Percentiles rank a stretch among this genome's conserved stretches.
Conservation (phyloP, 2,329 filamentous ascomycete species). For the Nemania serpens region DNA sequence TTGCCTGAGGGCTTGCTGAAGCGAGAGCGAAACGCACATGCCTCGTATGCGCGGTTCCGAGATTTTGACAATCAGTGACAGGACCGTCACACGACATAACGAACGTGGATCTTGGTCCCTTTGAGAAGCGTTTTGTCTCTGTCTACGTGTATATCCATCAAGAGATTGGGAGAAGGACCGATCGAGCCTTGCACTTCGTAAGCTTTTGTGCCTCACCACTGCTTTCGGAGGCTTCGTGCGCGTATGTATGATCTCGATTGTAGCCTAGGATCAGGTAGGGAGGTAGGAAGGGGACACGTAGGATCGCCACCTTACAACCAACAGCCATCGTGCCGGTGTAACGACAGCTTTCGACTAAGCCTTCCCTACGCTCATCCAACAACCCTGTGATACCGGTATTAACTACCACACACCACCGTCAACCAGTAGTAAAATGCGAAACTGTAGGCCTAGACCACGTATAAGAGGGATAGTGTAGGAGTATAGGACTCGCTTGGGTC, state of each 20-base stretch:
- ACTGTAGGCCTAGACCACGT: background rate
- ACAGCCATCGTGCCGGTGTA: slow-evolving; percentile 4
- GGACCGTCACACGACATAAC: slow-evolving; percentile 5
- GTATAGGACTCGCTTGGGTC: slow-evolving; percentile 2
- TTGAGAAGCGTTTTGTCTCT: background rate
- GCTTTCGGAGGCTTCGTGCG: slow-evolving; percentile 6
- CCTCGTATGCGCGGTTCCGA: slow-evolving; percentile 14
- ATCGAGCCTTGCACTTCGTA: background rate
- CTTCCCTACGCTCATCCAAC: background rate
- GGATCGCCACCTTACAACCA: background rate
- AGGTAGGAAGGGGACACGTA: background rate
- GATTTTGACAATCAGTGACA: slow-evolving; percentile 3
- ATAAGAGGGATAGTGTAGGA: background rate
- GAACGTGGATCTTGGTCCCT: background rate
- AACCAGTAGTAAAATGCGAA: background rate
- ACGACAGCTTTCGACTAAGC: slow-evolving; percentile 6
- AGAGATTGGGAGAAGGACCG: slow-evolving; percentile 3
- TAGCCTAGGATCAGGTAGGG: background rate
- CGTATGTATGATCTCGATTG: slow-evolving; percentile 4
- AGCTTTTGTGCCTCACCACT: slow-evolving; percentile 2
- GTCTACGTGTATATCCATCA: background rate
- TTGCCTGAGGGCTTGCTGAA: slow-evolving; percentile 14
- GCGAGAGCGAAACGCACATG: background rate
- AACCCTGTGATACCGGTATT: slow-evolving; percentile 1
- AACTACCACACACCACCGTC: background rate